These are phyloP conservation scores for Friedmanniomyces endolithicus DNA, from an alignment of 495 filamentous ascomycete genomes.

Conservation along the genomic window DNA sequence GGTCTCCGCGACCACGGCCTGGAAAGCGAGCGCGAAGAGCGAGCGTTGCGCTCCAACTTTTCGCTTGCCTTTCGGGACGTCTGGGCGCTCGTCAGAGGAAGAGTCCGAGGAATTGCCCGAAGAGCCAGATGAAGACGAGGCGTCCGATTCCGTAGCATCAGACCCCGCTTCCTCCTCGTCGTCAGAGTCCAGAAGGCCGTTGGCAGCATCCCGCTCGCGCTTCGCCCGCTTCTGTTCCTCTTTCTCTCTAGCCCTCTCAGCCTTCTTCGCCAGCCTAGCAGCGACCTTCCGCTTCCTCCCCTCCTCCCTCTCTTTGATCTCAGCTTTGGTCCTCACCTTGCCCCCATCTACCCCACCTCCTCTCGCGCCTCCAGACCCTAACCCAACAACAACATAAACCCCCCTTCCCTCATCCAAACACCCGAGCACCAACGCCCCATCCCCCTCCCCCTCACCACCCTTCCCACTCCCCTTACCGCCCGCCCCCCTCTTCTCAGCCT, in stretches of 20 bases:
- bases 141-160: constrained; percentile 15
- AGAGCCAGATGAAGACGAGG: background rate
- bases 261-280: constrained; percentile 37
- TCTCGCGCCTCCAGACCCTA: constrained; percentile 45
- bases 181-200: constrained; percentile 29
- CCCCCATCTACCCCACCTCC: constrained; percentile 50
- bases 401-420: constrained; percentile 77
- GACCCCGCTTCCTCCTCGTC: constrained; percentile 26
- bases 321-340: constrained; percentile 48
- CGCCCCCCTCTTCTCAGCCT: constrained; percentile 47
- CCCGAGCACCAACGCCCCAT: constrained; percentile 75
- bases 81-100: too few species aligned
- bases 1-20: constrained; percentile 87
- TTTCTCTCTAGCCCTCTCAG: constrained; percentile 43
- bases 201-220: constrained; percentile 25
- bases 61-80: constrained; percentile 50
- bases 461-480: constrained; percentile 31
- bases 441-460: constrained; percentile 35
- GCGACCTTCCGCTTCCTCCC: constrained; percentile 49
- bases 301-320: constrained; percentile 45
- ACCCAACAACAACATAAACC: constrained; percentile 80
- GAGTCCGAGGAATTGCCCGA: constrained; percentile 38
- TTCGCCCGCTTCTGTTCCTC: constrained; percentile 16
- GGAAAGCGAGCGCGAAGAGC: constrained; percentile 86
- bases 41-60: constrained; percentile 47